Evolutionary conservation across 2,329 filamentous ascomycete species (phyloP), one percentile per base, ranked within the genome.

Genomic region (Drechslerella dactyloides): DNA sequence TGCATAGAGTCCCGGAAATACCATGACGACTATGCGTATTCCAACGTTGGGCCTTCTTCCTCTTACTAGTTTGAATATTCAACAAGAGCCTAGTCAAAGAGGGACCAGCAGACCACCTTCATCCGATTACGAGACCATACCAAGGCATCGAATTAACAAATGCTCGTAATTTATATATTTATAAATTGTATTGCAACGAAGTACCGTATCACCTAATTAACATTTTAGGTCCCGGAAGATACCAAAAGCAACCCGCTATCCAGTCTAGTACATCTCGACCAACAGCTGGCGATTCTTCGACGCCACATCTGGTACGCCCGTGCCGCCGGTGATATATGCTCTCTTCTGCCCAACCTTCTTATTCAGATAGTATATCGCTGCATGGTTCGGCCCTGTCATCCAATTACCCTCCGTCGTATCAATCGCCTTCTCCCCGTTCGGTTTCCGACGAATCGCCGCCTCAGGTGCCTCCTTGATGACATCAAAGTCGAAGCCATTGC

Each of bases 401-500:
- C 80, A 81, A 69, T 80, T 80, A 1, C 79, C 79, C 74, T 79
- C 76, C 1, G 80, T 81, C 33, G 75, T 79, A 6, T 76, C 79
- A 27, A 80, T 76, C 1, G 75, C 78, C 48, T 76, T 77, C 73
- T 78, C 77, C 10, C 79, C 78, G 63, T 78, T 78, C 10, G 77
- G 76, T 59, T 78, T 79, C 74, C 78, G 79, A 42, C 73, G 66
- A 17, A 78, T 66, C 2, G 80, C 79, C 0, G 76, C 78, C 3
- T 66, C 76, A 10, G 78, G 79, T 11, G 79, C 79, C n/a, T 74
- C 77, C 11, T 76, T 77, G 17, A 79, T 57, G 46, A 80, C 76
- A 62, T 79, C 78, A 52, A 78, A 62, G 1, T 62, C 65, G 48
- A 80, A 79, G 11, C 79, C 79, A 55, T 78, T 79, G 7, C 73